Base-by-base conservation (phyloP, 768 basidiomycete genomes). In the Hericium alpestre region DNA sequence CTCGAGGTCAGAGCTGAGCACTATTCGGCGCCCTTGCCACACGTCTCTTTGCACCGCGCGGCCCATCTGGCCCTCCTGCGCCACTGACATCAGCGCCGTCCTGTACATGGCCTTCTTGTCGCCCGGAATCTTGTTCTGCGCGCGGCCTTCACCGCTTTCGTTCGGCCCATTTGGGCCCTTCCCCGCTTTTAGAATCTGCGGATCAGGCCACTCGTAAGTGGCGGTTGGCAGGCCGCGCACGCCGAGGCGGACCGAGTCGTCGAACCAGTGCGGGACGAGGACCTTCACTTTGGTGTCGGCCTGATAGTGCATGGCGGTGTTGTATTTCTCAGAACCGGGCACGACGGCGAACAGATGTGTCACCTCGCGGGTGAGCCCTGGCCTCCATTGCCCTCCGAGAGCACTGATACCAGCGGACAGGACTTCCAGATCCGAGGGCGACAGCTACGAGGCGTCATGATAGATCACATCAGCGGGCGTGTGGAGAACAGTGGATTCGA, bases 231-330 rank as follows among this genome's bases (percentile, higher is more conserved):
- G 68, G 8, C 70, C 70, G 12, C 77, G 68, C 20, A 73, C 61
- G 6, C 70, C 71, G 16, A 90, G 72, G 13, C 80, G 75, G 22
- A 87, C 76, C 2, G 78, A 77, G 61, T 93, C 90, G 63, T 93
- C 89, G 58, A 93, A 93, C 93, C 93, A 96, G 60, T 93, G 90
- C 0, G 93, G 93, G 0, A 92, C 76, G n/a, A 96, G 65, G 10
- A 92, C 73, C 52, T 77, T 80, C 64, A 93, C 79, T 9, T 74
- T 70, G 0, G 82, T 83, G 51, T 77, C 71, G 3, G 78, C 68
- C 53, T 81, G 77, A 67, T 79, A 83, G 60, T 85, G 80, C 61
- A 86, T 71, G 32, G 78, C 76, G 2, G 72, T 75, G 37, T 72
- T 66, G 64, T 76, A 78, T 66, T 77, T 69, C 54, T 58, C 61